Conservation (phyloP, 2,329 filamentous ascomycete genomes). For the Xylaria sp. region DNA sequence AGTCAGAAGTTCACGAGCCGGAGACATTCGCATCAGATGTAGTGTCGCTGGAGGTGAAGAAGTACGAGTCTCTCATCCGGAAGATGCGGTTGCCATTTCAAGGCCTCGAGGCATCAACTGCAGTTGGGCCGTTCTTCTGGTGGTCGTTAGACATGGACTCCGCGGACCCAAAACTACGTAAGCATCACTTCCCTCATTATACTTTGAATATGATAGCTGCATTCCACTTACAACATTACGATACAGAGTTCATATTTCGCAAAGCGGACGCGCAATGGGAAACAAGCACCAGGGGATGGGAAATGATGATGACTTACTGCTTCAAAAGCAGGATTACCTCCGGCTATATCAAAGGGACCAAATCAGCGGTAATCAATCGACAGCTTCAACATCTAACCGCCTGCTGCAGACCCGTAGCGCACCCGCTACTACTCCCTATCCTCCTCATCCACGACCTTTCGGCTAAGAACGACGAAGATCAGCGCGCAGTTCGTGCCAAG, state of each 20-base stretch:
- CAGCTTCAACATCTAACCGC: conserved; percentile 45
- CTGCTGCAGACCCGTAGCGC: conserved; percentile 44
- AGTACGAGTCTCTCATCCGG: conserved; percentile 46
- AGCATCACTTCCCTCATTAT: conserved; percentile 11
- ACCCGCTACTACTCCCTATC: conserved; percentile 50
- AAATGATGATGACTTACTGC: conserved; percentile 50
- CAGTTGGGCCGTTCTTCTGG: conserved; percentile 53
- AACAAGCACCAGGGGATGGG: conserved; percentile 50
- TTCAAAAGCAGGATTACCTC: conserved; percentile 47
- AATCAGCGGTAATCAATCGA: conserved; percentile 41
- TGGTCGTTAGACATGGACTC: conserved; percentile 45
- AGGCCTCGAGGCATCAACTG: conserved; percentile 47
- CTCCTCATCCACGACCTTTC: conserved; percentile 47
- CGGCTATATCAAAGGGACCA: conserved; percentile 50
- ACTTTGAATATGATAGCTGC: neutral
- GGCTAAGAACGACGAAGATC: conserved; percentile 46
- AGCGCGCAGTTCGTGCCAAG: conserved; percentile 46
- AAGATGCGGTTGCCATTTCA: conserved; percentile 47
- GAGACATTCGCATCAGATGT: conserved; percentile 47
- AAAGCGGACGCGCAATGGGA: conserved; percentile 51
- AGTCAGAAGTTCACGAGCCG: conserved; percentile 40
- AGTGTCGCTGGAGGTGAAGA: conserved; percentile 42
- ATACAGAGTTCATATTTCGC: conserved; percentile 50
- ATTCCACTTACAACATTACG: neutral
- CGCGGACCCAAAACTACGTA: conserved; percentile 46